Evolutionary conservation across 2,329 filamentous ascomycete species (phyloP), one percentile per base, ranked within the genome.

Genomic region (Colletotrichum orchidophilum): DNA sequence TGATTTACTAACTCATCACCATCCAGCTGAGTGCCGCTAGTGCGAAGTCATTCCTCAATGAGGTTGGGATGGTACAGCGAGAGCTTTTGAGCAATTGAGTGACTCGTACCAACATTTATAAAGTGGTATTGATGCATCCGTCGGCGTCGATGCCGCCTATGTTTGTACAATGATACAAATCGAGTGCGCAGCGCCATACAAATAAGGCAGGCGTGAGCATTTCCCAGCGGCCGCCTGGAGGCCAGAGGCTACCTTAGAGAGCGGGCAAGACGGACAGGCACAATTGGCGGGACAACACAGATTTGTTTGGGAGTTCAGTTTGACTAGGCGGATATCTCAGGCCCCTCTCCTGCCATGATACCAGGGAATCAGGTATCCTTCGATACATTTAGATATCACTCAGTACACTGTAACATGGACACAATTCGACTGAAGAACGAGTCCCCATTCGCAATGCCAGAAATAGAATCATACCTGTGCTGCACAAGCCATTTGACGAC

Each of bases 11-110:
- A 71, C 59, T 12, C 13, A 5, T 5, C 21, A 21, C n/a, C n/a
- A 13, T 65, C 13, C 57, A 89, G 87, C 87, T 89, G 86, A 87
- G 83, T 60, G 81, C 83, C 33, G 84, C 85, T 18, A 89, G 85
- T 74, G 86, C 87, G 8, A 88, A 87, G 78, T 79, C 75, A 66
- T 88, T 89, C 73, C 75, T 88, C 73, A 84, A 83, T 52, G 85
- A 87, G 71, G 82, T 89, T 35, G 78, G 81, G 58, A 80, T 83
- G 73, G 81, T 89, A 57, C 86, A 89, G 76, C 83, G 81, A 72
- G 86, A 88, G 76, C 81, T 89, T 39, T 83, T 82, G 74, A 80
- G 77, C 70, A 79, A 78, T 70, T 83, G 68, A 80, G 21, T 26
- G 18, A 49, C 53, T 27, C 18, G 24, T 31, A 29, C 46, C 49